Evolutionary conservation across 768 basidiomycete genomes (phyloP), one percentile per base, ranked within the genome.

Genomic region (Boletus fagicola): DNA sequence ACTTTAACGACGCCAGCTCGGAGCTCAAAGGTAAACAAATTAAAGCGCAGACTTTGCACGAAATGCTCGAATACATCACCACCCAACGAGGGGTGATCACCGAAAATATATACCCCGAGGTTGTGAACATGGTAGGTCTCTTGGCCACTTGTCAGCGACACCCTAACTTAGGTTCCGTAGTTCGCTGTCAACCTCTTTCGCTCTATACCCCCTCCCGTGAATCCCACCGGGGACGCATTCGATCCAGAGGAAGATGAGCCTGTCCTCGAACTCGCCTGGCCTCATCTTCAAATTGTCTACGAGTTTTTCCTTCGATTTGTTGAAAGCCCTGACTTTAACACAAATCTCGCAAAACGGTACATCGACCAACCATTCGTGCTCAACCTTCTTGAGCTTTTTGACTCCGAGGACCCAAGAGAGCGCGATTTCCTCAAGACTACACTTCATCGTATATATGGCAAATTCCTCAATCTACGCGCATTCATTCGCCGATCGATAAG

Each of bases 161-260:
- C 15, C 44, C 16, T 39, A 57, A 54, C 66, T 59, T 49, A 62
- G 12, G 20, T 46, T 61, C 31, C 40, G 9, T 72, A 98, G 96
- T 99, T 98, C 80, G 90, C 92, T 49, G 87, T 89, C 70, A 99
- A 99, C 77, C 88, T 99, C 64, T 99, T 99, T 81, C 92, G 97
- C 62, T 94, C 97, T 69, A 98, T 99, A 83, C 97, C 97, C 76
- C 97, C 97, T 66, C 97, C 95, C 44, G 96, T 98, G 57, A 99
- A 99, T 68, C 97, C 97, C 6, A 91, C 87, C 13, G 97, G 97
- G 53, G 97, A 99, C 72, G 97, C 96, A 2, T 99, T 97, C 70
- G 97, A 99, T 71, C 97, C 97, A 22, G 97, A 99, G 75, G 97
- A 99, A 76, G 97, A 99, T 66, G 97, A 99, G 62, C 97, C 97